Evolutionary conservation across 306 rosid genomes (phyloP).

Genomic region (Malus sieversii): DNA sequence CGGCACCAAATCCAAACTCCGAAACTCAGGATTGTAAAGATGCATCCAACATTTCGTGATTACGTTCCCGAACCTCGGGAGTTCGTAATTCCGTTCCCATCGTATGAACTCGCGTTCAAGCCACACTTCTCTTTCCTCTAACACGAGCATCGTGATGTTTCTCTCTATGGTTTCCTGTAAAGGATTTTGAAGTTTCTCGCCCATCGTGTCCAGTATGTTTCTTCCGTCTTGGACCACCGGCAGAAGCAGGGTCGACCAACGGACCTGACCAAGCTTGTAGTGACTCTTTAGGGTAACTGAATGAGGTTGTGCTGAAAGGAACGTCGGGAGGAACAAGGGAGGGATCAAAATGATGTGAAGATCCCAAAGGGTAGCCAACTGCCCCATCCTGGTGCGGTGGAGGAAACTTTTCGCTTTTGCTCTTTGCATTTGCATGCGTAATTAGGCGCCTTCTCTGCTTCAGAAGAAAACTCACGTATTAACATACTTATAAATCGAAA

Average conservation of each 20-base stretch:
- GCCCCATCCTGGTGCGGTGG: conserved; percentile 95
- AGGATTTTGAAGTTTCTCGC: conserved; percentile 39
- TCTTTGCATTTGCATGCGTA: conserved; percentile 81
- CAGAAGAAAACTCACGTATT: conserved; percentile 17
- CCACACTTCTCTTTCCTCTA: conserved; percentile 58
- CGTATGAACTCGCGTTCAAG: conserved; percentile 25
- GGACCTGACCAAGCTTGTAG: conserved; percentile 90
- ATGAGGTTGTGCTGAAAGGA: conserved; percentile 59
- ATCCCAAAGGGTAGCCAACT: conserved; percentile 67
- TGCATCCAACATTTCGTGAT: neutral
- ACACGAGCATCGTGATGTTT: conserved; percentile 17
- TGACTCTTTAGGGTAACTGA: conserved; percentile 55
- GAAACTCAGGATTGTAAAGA: conserved; percentile 11
- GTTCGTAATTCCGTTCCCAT: conserved; percentile 23
- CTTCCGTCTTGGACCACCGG: conserved; percentile 50
- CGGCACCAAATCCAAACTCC: conserved; percentile 15
- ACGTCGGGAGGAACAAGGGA: conserved; percentile 55
- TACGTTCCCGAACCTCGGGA: too few species aligned
- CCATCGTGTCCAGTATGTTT: conserved; percentile 44
- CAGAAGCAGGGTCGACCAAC: conserved; percentile 44
- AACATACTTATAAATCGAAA: conserved; percentile 1
- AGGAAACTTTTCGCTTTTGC: conserved; percentile 97
- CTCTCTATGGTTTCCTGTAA: conserved; percentile 25
- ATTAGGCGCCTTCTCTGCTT: conserved; percentile 81
- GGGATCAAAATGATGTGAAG: conserved; percentile 81